Conservation (phyloP, 192 early-diverging fungal genomes). For the Bifiguratus adelaidae region DNA sequence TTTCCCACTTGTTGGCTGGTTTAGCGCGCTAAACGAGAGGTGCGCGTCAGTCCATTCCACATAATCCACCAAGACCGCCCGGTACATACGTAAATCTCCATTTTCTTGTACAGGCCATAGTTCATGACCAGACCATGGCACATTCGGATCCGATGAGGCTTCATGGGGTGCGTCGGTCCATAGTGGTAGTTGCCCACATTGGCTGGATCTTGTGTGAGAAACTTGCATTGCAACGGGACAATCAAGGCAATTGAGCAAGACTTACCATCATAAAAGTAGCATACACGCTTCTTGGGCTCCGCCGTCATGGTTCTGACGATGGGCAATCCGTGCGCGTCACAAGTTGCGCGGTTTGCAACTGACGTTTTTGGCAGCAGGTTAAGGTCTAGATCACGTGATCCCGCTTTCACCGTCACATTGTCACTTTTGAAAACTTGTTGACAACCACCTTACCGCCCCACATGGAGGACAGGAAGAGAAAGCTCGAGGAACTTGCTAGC, state of each 20-base stretch:
- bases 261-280: conserved; percentile 57
- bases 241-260: background rate
- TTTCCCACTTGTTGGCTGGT: conserved; percentile 51
- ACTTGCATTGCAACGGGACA: background rate
- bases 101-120: conserved; percentile 89
- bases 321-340: no score
- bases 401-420: no score
- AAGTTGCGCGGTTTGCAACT: no score
- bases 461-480: background rate
- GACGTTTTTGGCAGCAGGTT: no score
- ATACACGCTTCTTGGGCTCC: conserved; percentile 41
- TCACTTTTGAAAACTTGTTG: no score
- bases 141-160: conserved; percentile 89
- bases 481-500: background rate
- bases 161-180: conserved; percentile 96
- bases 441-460: no score
- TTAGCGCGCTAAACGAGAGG: conserved; percentile 17
- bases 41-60: background rate
- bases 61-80: background rate
- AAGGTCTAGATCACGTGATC: no score
- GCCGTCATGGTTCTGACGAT: conserved; percentile 11
- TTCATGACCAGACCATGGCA: conserved; percentile 86
- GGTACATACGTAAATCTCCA: conserved; percentile 61
- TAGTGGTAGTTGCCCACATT: conserved; percentile 80
- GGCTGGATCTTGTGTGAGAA: conserved; percentile 11